phyloP scores from a whole-genome alignment of 495 filamentous ascomycete genomes.

The Xylaria grammica region DNA sequence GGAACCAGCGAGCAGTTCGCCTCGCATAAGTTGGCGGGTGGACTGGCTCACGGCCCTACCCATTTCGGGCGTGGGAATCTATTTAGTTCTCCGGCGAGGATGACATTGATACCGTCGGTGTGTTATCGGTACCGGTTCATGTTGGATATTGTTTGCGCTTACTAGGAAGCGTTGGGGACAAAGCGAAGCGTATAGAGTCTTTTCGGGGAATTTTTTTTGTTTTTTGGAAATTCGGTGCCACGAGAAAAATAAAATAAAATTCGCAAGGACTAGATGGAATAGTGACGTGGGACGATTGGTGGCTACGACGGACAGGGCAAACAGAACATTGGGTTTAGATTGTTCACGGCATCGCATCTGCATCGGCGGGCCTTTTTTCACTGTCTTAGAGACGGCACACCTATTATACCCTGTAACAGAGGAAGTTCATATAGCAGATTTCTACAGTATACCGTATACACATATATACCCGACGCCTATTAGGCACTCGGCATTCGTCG shows the following conservation, averaged over 20 bases:
- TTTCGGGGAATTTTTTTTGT: not conserved
- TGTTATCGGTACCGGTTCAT: not conserved
- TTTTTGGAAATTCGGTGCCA: not conserved
- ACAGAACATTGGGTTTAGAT: not conserved
- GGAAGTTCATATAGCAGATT: too few relatives aligned
- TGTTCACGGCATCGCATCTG: conserved; percentile 16
- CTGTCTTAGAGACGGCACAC: not conserved
- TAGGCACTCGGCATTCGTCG: too few relatives aligned
- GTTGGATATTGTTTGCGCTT: not conserved
- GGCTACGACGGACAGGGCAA: not conserved
- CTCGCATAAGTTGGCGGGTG: conserved; percentile 23
- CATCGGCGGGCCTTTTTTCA: not conserved
- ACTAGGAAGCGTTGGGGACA: not conserved
- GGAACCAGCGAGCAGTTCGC: conserved; percentile 33
- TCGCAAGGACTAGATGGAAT: not conserved
- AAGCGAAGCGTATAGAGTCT: not conserved
- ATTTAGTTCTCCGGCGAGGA: too few relatives aligned
- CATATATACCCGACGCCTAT: not conserved
- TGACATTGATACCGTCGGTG: not conserved
- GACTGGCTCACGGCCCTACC: too few relatives aligned
- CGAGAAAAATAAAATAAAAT: not conserved
- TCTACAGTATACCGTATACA: too few relatives aligned
- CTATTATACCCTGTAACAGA: too few relatives aligned
- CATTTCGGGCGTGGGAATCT: too few relatives aligned
- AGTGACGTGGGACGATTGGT: not conserved